phyloP scores from a whole-genome alignment of 352 stramenopile species.

The Phytophthora lateralis region DNA sequence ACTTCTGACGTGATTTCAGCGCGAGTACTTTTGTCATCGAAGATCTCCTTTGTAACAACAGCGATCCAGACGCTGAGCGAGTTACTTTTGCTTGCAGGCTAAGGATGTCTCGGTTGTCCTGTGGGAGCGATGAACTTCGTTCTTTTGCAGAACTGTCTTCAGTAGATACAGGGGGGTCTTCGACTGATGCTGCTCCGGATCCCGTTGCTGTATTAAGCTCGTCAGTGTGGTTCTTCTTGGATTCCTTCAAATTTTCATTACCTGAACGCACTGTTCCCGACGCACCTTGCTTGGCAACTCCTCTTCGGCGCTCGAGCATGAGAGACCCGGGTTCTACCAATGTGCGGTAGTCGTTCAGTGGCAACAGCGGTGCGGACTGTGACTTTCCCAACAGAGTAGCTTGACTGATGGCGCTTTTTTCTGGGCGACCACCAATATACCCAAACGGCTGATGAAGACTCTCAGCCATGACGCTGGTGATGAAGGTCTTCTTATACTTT shows the following conservation, averaged over 20 bases:
- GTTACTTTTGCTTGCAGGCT: conserved; percentile 5
- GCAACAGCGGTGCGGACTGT: conserved; percentile 40
- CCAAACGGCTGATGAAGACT: conserved; percentile 17
- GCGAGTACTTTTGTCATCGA: conserved; percentile 8
- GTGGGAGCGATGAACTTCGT: conserved; percentile 15
- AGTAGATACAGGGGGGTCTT: background rate
- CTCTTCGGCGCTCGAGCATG: conserved; percentile 38
- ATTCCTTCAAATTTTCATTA: conserved; percentile 4
- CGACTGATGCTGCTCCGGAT: conserved; percentile 1
- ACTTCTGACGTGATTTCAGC: conserved; percentile 11
- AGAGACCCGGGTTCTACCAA: conserved; percentile 45
- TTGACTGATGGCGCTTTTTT: conserved; percentile 2
- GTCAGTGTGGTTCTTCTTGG: background rate
- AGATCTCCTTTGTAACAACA: conserved; percentile 12
- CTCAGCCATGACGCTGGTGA: conserved; percentile 50
- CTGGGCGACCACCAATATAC: conserved; percentile 3
- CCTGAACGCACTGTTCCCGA: background rate
- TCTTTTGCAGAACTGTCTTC: background rate
- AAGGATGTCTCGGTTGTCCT: conserved; percentile 8
- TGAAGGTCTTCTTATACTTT: conserved; percentile 71
- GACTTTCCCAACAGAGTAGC: conserved; percentile 26
- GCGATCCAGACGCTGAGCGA: conserved; percentile 15
- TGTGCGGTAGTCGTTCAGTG: conserved; percentile 23
- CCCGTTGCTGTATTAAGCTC: background rate
- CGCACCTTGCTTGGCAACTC: background rate